These are phyloP conservation scores for Cyclotella distinguenda DNA, from an alignment of 108 stramenopile genomes.

Conservation along the genomic window DNA sequence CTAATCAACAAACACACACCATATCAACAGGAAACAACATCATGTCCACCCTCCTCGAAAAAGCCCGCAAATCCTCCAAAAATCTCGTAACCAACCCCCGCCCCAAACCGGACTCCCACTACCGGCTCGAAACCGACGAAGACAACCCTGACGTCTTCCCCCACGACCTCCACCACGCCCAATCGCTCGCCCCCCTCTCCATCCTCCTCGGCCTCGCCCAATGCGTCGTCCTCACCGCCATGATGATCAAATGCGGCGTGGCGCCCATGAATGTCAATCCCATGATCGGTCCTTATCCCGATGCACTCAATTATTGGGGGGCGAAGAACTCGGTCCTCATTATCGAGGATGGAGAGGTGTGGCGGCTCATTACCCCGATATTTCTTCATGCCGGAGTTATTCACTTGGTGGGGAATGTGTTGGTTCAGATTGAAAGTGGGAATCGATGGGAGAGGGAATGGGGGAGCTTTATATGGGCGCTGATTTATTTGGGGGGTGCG, in stretches of 20 bases:
- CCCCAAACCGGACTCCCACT: background rate
- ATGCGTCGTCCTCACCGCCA: slow-evolving; percentile 49
- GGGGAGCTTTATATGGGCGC: slow-evolving; percentile 66
- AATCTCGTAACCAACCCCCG: slow-evolving; percentile 2
- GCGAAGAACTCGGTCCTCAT: slow-evolving; percentile 83
- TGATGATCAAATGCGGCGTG: slow-evolving; percentile 80
- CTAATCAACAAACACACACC: no score
- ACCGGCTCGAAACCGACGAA: background rate
- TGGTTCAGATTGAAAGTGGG: slow-evolving; percentile 77
- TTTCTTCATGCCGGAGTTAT: slow-evolving; percentile 83
- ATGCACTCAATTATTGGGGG: slow-evolving; percentile 82
- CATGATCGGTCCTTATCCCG: slow-evolving; percentile 84
- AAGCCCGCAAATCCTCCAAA: slow-evolving; percentile 16
- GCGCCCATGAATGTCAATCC: slow-evolving; percentile 79
- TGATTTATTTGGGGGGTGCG: slow-evolving; percentile 68
- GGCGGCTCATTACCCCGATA: slow-evolving; percentile 74
- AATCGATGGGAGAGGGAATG: slow-evolving; percentile 84
- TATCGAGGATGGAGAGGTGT: slow-evolving; percentile 75
- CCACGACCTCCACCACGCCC: slow-evolving; percentile 32
- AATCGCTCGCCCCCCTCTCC: slow-evolving; percentile 58
- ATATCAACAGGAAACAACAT: no score
- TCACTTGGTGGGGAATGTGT: slow-evolving; percentile 72
- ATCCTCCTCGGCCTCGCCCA: slow-evolving; percentile 62
- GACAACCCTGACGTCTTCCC: slow-evolving; percentile 3
- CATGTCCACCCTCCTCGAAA: slow-evolving; percentile 17